Conservation (phyloP, 345 rosid genomes). For the Nasturtium officinale region DNA sequence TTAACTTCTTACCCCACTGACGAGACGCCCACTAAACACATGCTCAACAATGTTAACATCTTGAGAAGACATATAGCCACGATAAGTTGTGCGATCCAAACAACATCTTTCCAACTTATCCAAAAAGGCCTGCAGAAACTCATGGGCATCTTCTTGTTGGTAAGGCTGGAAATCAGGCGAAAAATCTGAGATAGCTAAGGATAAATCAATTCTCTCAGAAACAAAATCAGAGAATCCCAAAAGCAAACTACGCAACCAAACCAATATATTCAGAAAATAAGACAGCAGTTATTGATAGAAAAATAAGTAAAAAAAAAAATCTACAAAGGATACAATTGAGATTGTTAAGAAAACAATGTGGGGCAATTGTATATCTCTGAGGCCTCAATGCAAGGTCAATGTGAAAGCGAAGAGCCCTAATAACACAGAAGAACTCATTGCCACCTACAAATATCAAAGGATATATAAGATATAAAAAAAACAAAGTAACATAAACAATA, state of each 20-base stretch:
- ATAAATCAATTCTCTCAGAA: constrained; percentile 1
- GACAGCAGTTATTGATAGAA: neutral
- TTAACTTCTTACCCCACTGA: constrained; percentile 59
- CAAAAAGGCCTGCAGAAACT: constrained; percentile 73
- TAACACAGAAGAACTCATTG: constrained; percentile 58
- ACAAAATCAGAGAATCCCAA: constrained; percentile 1
- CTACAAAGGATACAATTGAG: constrained; percentile 63
- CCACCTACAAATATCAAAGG: constrained; percentile 52
- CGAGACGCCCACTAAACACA: constrained; percentile 72
- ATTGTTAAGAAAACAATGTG: constrained; percentile 54
- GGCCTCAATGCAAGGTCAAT: constrained; percentile 53
- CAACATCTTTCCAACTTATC: constrained; percentile 71
- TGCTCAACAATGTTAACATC: constrained; percentile 54
- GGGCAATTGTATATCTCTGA: constrained; percentile 54
- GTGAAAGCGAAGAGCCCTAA: constrained; percentile 56
- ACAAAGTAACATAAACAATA: neutral
- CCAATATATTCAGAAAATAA: neutral
- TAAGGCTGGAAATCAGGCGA: constrained; percentile 56
- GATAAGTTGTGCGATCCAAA: constrained; percentile 42
- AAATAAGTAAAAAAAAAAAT: neutral
- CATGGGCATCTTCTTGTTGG: constrained; percentile 93
- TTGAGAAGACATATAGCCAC: constrained; percentile 34
- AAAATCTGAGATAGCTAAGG: constrained; percentile 61
- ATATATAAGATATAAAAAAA: neutral
- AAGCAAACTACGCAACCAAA: constrained; percentile 3